Conservation (phyloP, 345 rosid species). For the Citrus inodora region DNA sequence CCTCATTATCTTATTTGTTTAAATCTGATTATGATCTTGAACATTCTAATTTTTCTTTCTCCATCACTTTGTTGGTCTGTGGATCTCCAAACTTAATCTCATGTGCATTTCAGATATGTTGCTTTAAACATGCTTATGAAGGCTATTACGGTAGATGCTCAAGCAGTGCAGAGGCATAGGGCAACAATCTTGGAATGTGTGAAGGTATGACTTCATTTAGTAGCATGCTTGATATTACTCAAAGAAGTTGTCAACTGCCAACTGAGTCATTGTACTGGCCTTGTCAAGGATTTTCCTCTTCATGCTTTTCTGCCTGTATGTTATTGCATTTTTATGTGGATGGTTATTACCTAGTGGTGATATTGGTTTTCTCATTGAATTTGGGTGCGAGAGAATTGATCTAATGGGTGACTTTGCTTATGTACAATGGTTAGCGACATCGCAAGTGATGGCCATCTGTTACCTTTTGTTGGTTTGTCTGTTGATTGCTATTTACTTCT, state of each 20-base stretch:
- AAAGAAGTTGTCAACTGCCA: background rate
- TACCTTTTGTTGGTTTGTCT: background rate
- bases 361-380: background rate
- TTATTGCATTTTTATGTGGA: background rate
- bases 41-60: background rate
- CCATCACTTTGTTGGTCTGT: conserved; percentile 9
- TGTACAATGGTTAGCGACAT: too few species aligned
- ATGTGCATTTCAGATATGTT: conserved; percentile 63
- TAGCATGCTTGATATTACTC: conserved; percentile 13
- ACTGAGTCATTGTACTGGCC: background rate
- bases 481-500: background rate
- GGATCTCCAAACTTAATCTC: conserved; percentile 13
- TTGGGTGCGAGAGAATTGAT: too few species aligned
- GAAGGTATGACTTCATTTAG: conserved; percentile 53
- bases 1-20: background rate
- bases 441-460: background rate
- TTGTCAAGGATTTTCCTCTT: conserved; percentile 6
- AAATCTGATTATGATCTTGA: background rate
- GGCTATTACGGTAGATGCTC: conserved; percentile 85
- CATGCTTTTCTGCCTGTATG: background rate
- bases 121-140: conserved; percentile 96
- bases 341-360: background rate
- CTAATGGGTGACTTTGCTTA: too few species aligned
- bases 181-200: conserved; percentile 97
- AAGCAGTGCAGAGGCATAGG: conserved; percentile 97